A percentile compares a stretch with the other conserved stretches of the same genome.
These are phyloP conservation scores for Chaetomidium leptoderma DNA, from an alignment of 495 filamentous ascomycete species.

Conservation along the genomic window DNA sequence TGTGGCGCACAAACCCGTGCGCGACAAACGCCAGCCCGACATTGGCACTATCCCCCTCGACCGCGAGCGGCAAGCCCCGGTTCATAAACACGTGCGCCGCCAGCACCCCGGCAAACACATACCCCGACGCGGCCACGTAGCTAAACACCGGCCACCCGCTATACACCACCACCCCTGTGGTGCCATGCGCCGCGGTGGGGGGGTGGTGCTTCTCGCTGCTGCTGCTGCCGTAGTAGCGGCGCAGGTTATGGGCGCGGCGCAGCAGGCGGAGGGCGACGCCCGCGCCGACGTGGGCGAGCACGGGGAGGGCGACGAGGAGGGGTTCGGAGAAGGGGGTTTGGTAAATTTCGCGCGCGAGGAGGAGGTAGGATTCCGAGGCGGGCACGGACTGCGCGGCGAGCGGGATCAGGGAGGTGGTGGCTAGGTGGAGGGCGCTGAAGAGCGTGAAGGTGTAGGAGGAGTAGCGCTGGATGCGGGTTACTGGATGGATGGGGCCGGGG, in stretches of 20 bases:
- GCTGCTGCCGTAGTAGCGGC: conserved; percentile 58
- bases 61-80: conserved; percentile 61
- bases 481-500: conserved; percentile 39
- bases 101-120: conserved; percentile 57
- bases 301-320: conserved; percentile 56
- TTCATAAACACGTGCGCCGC: conserved; percentile 67
- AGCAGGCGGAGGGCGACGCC: conserved; percentile 73
- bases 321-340: conserved; percentile 69
- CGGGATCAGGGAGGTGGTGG: conserved; percentile 74
- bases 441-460: conserved; percentile 80
- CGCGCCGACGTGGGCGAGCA: conserved; percentile 56
- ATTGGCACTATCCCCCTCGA: conserved; percentile 78
- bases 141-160: conserved; percentile 65
- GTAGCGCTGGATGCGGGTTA: conserved; percentile 76
- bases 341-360: conserved; percentile 69
- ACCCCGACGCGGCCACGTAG: conserved; percentile 63
- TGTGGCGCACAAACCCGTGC: conserved; percentile 75
- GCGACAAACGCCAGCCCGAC: conserved; percentile 75
- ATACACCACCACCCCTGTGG: no score
- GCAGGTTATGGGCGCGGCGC: conserved; percentile 60
- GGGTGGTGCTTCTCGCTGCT: conserved; percentile 4
- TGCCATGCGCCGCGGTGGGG: not conserved
- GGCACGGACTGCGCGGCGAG: conserved; percentile 53
- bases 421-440: conserved; percentile 72
- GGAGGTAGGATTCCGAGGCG: conserved; percentile 58